Percentiles rank a stretch among this genome's conserved stretches.
phyloP scores from a whole-genome alignment of 257 asterid genomes.

The Ilex aquifolium region DNA sequence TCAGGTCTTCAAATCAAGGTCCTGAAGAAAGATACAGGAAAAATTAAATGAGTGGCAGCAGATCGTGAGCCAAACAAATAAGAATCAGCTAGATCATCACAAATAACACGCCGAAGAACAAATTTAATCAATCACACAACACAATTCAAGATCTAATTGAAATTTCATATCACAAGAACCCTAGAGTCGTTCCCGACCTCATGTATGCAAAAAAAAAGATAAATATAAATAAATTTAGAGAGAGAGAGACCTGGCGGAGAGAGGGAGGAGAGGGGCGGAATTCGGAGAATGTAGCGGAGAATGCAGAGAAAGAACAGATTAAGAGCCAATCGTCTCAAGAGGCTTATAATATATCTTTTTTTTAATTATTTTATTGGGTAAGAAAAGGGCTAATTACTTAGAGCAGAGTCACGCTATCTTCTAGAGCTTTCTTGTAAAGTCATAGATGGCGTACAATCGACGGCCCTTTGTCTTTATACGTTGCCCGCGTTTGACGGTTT shows the following conservation, averaged over 20 bases:
- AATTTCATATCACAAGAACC: not conserved
- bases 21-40: not conserved
- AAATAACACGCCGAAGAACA: not conserved
- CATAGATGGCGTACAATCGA: constrained; percentile 21
- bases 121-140: not conserved
- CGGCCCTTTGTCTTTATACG: constrained; percentile 20
- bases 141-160: too few relatives aligned
- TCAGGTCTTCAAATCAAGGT: not conserved
- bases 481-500: not conserved
- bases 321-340: not conserved
- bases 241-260: not conserved
- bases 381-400: not conserved
- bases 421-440: not conserved
- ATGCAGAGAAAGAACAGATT: not conserved
- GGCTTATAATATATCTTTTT: not conserved
- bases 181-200: not conserved
- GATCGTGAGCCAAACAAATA: not conserved
- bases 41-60: not conserved
- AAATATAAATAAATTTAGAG: not conserved
- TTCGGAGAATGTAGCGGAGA: not conserved
- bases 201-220: not conserved
- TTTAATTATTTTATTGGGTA: not conserved
- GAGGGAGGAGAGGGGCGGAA: not conserved
- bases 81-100: not conserved
- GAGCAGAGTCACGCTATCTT: not conserved